phyloP scores from a whole-genome alignment of 2,329 filamentous ascomycete species.

The Grosmannia penicillata region DNA sequence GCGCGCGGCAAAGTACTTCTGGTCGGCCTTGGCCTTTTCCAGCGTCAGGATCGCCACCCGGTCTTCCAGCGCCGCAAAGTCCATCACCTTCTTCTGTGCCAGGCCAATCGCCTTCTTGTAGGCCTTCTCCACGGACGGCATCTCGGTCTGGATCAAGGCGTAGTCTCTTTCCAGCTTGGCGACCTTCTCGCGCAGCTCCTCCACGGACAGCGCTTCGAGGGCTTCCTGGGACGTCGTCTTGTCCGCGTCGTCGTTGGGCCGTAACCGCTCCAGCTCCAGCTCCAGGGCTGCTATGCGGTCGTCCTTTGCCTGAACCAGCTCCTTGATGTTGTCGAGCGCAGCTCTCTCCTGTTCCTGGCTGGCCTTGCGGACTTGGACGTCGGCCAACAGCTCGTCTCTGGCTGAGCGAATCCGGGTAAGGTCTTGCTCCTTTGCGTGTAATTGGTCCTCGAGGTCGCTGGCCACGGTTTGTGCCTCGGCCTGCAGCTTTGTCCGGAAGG shows the following conservation, averaged over 20 bases:
- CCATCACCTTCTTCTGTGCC: constrained; percentile 74
- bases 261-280: constrained; percentile 62
- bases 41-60: constrained; percentile 58
- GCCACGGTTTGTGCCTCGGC: constrained; percentile 60
- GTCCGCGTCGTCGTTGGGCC: constrained; percentile 29
- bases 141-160: constrained; percentile 68
- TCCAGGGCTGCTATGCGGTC: constrained; percentile 71
- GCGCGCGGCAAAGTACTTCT: constrained; percentile 94
- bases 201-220: constrained; percentile 44
- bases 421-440: constrained; percentile 70
- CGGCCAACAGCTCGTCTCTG: constrained; percentile 74
- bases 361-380: constrained; percentile 65
- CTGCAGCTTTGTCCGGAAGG: constrained; percentile 68
- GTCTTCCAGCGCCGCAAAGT: constrained; percentile 63
- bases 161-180: constrained; percentile 66
- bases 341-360: constrained; percentile 61
- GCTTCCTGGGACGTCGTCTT: constrained; percentile 30
- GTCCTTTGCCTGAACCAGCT: constrained; percentile 65
- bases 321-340: constrained; percentile 59
- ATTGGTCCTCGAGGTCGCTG: constrained; percentile 66
- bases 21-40: constrained; percentile 92
- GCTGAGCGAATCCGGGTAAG: constrained; percentile 71
- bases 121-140: constrained; percentile 78
- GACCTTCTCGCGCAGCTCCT: constrained; percentile 62
- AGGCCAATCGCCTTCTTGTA: constrained; percentile 80